phyloP scores from a whole-genome alignment of 1,139 yeast species.

The Pichia sp. region DNA sequence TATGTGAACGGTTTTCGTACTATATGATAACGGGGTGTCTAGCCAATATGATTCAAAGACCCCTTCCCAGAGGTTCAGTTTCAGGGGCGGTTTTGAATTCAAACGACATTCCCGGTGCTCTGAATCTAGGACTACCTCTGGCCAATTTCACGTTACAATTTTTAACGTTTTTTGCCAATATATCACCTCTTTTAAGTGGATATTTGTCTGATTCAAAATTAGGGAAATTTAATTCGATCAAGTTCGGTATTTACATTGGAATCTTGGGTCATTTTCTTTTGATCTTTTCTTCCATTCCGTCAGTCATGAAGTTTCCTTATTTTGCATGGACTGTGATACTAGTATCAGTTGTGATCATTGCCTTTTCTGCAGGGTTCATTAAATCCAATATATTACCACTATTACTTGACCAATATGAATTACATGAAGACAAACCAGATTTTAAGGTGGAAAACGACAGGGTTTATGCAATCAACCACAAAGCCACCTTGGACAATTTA shows the following conservation, averaged over 20 bases:
- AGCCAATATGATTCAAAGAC: slow-evolving; percentile 38
- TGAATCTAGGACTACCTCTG: slow-evolving; percentile 32
- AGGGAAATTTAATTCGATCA: slow-evolving; percentile 36
- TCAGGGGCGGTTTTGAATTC: slow-evolving; percentile 24
- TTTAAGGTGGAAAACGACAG: slow-evolving; percentile 27
- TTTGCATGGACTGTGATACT: slow-evolving; percentile 29
- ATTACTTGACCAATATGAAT: slow-evolving; percentile 43
- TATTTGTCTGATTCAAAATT: slow-evolving; percentile 34
- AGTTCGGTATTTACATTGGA: slow-evolving; percentile 35
- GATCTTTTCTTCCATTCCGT: slow-evolving; percentile 35
- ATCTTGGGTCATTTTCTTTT: slow-evolving; percentile 33
- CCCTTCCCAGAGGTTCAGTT: slow-evolving; percentile 36
- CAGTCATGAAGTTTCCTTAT: slow-evolving; percentile 28
- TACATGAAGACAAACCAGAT: slow-evolving; percentile 31
- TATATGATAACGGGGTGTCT: slow-evolving; percentile 36
- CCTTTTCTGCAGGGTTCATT: slow-evolving; percentile 41
- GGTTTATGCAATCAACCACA: slow-evolving; percentile 62
- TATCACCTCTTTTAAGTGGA: slow-evolving; percentile 38
- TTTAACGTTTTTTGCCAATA: slow-evolving; percentile 35
- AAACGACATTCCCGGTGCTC: slow-evolving; percentile 35
- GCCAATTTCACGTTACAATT: slow-evolving; percentile 35
- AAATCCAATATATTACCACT: slow-evolving; percentile 46
- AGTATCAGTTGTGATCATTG: slow-evolving; percentile 32
- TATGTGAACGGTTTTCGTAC: slow-evolving; percentile 41
- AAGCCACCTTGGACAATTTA: slow-evolving; percentile 63